phyloP scores from a whole-genome alignment of 495 filamentous ascomycete species.

The Aspergillus olivimuriae region DNA sequence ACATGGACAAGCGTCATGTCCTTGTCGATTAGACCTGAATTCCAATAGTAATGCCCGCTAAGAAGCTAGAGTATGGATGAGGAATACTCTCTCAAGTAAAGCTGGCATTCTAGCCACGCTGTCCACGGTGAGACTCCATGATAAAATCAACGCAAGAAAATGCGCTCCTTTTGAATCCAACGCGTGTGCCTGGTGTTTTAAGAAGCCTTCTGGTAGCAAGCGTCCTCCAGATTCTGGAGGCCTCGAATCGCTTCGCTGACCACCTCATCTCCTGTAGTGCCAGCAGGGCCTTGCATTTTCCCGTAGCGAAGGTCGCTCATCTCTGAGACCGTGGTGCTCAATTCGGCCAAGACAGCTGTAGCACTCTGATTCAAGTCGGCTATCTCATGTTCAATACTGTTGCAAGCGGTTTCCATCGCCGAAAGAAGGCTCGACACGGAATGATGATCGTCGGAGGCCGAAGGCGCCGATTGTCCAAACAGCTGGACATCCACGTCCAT shows the following conservation, averaged over 20 bases:
- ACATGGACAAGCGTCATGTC: no score
- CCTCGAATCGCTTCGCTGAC: conserved; percentile 49
- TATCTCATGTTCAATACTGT: conserved; percentile 61
- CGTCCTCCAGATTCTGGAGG: conserved; percentile 53
- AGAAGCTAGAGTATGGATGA: no score
- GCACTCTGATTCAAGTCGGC: conserved; percentile 58
- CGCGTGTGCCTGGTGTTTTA: not conserved
- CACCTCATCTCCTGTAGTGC: conserved; percentile 49
- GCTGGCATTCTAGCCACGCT: no score
- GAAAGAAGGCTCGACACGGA: conserved; percentile 57
- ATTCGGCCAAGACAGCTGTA: conserved; percentile 49
- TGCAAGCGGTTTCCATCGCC: conserved; percentile 59
- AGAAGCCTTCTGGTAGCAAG: conserved; percentile 42
- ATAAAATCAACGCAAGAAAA: no score
- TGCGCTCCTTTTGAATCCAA: no score
- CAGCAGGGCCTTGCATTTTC: conserved; percentile 54
- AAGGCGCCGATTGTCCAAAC: conserved; percentile 50
- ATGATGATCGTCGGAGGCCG: conserved; percentile 41
- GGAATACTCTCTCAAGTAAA: no score
- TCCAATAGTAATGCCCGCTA: no score
- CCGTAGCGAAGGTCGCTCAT: conserved; percentile 83
- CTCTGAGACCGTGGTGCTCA: conserved; percentile 58
- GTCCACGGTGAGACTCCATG: no score
- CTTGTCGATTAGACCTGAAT: no score
- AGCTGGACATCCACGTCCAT: conserved; percentile 68